phyloP scores from a whole-genome alignment of 768 basidiomycete genomes.

The Brasilioporus rufonigricans region DNA sequence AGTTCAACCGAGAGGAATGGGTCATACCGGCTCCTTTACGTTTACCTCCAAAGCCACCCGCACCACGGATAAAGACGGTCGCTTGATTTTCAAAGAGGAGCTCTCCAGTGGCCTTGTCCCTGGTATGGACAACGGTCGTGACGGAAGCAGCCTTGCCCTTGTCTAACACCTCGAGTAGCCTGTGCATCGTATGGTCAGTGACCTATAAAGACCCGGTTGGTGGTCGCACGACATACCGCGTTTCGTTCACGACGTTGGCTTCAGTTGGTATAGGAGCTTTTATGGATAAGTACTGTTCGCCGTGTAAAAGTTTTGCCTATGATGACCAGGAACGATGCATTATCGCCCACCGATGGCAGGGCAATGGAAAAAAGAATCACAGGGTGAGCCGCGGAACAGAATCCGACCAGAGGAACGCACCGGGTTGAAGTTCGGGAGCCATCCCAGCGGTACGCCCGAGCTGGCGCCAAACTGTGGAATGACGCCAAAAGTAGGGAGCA shows the following conservation, averaged over 20 bases:
- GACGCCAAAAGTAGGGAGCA: conserved; percentile 93
- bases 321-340: not conserved
- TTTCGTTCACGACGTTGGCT: conserved; percentile 73
- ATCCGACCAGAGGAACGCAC: conserved; percentile 42
- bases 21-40: conserved; percentile 71
- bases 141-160: conserved; percentile 95
- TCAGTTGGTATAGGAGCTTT: conserved; percentile 83
- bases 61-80: conserved; percentile 88
- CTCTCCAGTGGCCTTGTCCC: conserved; percentile 74
- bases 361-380: not conserved
- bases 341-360: not conserved
- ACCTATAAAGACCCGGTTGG: not conserved
- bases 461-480: conserved; percentile 86
- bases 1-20: conserved; percentile 1
- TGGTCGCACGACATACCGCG: conserved; percentile 42
- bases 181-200: conserved; percentile 27
- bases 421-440: conserved; percentile 94
- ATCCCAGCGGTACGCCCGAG: conserved; percentile 67
- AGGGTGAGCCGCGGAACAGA: not conserved
- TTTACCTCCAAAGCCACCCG: conserved; percentile 96
- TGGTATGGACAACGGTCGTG: conserved; percentile 73
- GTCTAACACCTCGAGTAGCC: conserved; percentile 77
- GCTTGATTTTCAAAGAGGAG: conserved; percentile 90
- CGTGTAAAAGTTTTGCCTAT: conserved; percentile 94
- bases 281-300: conserved; percentile 93